Evolutionary conservation across 2,329 filamentous ascomycete species (phyloP).

Genomic region (Nigrospora sphaerica): DNA sequence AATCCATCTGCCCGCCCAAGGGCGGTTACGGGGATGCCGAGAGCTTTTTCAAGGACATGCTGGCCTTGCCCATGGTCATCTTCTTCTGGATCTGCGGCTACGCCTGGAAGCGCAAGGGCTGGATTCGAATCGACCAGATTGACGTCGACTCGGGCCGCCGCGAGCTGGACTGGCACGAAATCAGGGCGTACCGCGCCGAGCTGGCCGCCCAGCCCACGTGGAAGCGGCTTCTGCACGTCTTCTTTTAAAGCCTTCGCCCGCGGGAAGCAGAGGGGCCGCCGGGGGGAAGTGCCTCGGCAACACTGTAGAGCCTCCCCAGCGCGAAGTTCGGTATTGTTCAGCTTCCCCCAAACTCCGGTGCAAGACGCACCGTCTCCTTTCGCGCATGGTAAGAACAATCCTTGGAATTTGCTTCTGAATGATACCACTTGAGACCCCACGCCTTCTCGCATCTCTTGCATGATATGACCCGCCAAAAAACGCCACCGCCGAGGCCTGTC

Average conservation of each 20-base stretch:
- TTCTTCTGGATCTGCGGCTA: constrained; percentile 49
- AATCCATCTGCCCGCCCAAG: constrained; percentile 28
- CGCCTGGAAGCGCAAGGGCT: constrained; percentile 56
- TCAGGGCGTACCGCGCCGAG: constrained; percentile 39
- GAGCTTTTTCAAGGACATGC: constrained; percentile 46
- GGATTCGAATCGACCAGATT: constrained; percentile 51
- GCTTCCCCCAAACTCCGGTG: too few species aligned
- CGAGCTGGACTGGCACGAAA: constrained; percentile 54
- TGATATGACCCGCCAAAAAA: too few species aligned
- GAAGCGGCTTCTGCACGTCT: constrained; percentile 22
- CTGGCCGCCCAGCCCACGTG: constrained; percentile 39
- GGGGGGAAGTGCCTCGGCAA: too few species aligned
- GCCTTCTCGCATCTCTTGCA: too few species aligned
- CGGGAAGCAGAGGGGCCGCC: too few species aligned
- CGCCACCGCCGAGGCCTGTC: too few species aligned
- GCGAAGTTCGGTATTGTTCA: too few species aligned
- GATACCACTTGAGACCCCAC: too few species aligned
- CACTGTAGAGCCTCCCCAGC: too few species aligned
- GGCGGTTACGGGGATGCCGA: constrained; percentile 26
- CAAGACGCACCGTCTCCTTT: too few species aligned
- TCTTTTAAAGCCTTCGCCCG: constrained; percentile 19
- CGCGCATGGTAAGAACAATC: too few species aligned
- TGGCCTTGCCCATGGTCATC: constrained; percentile 47
- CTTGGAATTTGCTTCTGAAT: too few species aligned
- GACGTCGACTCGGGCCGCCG: constrained; percentile 61